These are phyloP conservation scores for Amesomyces nigricolor DNA, from an alignment of 2,329 filamentous ascomycete genomes.

Conservation along the genomic window DNA sequence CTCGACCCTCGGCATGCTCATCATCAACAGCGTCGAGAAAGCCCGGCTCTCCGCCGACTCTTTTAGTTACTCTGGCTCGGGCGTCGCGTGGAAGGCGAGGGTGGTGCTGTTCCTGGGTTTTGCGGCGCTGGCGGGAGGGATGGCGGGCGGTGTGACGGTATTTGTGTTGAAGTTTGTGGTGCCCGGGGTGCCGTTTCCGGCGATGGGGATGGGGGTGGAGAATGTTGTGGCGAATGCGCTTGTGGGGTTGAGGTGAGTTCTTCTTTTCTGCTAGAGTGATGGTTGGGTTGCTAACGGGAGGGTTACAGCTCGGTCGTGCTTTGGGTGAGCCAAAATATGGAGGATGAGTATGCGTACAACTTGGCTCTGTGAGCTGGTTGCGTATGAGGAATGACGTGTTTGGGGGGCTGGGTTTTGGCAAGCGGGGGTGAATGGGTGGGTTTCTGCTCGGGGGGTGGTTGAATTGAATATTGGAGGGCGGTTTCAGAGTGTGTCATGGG, in stretches of 20 bases:
- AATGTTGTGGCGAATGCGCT: constrained; percentile 61
- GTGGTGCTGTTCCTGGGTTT: constrained; percentile 64
- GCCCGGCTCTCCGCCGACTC: constrained; percentile 57
- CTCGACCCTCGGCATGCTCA: constrained; percentile 61
- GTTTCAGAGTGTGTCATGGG: background rate
- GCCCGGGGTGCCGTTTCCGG: constrained; percentile 51
- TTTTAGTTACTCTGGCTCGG: constrained; percentile 56
- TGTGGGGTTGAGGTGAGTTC: constrained; percentile 52
- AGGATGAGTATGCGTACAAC: constrained; percentile 66
- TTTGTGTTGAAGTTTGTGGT: constrained; percentile 62
- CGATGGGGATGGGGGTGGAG: constrained; percentile 59
- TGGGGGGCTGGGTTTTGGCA: background rate
- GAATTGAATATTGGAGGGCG: background rate
- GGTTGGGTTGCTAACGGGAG: constrained; percentile 13
- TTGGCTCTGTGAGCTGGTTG: constrained; percentile 46
- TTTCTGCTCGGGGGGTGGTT: background rate
- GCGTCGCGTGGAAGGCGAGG: constrained; percentile 63
- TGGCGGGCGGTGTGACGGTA: constrained; percentile 64
- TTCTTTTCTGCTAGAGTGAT: background rate
- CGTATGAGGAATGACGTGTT: background rate
- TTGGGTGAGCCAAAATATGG: constrained; percentile 67
- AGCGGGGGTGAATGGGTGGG: background rate
- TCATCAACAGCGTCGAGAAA: constrained; percentile 67
- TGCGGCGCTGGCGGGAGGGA: constrained; percentile 58
- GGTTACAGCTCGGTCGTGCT: constrained; percentile 52